Conservation (phyloP, 2,329 filamentous ascomycete species). For the Dothistroma septosporum region DNA sequence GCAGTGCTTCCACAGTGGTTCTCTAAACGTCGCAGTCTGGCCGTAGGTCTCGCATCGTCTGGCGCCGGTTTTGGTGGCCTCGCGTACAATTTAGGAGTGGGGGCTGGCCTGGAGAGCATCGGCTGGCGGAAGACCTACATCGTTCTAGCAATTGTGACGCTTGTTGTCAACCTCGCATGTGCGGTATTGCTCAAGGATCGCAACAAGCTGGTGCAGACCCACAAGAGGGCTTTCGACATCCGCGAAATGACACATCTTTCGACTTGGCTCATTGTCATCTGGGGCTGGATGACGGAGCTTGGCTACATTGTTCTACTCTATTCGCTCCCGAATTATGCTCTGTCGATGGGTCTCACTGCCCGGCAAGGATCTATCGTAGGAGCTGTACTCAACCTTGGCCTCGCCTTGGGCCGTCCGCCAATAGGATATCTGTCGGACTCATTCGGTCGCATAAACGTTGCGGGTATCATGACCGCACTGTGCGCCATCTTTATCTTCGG, state of each 20-base stretch:
- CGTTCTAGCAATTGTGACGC: constrained; percentile 60
- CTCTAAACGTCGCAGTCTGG: constrained; percentile 61
- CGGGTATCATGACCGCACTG: constrained; percentile 56
- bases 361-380: constrained; percentile 66
- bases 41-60: constrained; percentile 65
- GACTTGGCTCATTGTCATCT: constrained; percentile 62
- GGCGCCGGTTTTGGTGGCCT: constrained; percentile 73
- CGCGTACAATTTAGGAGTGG: constrained; percentile 62
- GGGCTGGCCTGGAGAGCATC: constrained; percentile 63
- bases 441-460: constrained; percentile 70
- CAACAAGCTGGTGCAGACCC: constrained; percentile 64
- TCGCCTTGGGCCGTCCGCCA: constrained; percentile 64
- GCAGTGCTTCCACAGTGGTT: constrained; percentile 73
- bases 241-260: constrained; percentile 58
- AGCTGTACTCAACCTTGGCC: constrained; percentile 66
- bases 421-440: constrained; percentile 70
- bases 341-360: constrained; percentile 61
- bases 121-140: constrained; percentile 65
- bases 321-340: constrained; percentile 68
- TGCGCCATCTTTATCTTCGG: constrained; percentile 63
- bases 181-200: constrained; percentile 64
- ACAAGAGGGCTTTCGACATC: constrained; percentile 63
- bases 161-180: constrained; percentile 60
- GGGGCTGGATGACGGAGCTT: constrained; percentile 67
- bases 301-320: constrained; percentile 73